Percentiles rank a stretch among this genome's conserved stretches.
Conservation (phyloP, 108 stramenopile species). For the Seminavis robusta region DNA sequence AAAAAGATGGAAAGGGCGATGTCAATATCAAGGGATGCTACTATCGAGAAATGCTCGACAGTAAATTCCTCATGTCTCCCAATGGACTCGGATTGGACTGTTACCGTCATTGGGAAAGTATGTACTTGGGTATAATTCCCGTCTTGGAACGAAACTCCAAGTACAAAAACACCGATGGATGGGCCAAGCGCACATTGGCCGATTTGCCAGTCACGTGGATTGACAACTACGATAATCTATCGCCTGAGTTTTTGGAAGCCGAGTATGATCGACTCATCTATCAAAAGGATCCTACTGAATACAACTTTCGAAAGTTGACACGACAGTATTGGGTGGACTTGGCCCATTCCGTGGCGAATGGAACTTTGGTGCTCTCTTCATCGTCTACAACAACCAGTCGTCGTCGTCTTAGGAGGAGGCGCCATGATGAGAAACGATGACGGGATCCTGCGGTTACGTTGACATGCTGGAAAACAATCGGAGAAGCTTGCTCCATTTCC, state of each 20-base stretch:
- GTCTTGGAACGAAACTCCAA: slow-evolving; percentile 43
- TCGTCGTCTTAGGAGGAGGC: too few relatives aligned
- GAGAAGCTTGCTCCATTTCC: too few relatives aligned
- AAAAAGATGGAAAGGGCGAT: too few relatives aligned
- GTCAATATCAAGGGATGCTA: too few relatives aligned
- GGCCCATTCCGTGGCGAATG: too few relatives aligned
- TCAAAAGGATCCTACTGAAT: slow-evolving; percentile 12
- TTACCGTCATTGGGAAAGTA: slow-evolving; percentile 49
- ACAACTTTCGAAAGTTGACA: slow-evolving; percentile 41
- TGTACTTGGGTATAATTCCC: slow-evolving; percentile 40
- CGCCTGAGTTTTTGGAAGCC: slow-evolving; percentile 34
- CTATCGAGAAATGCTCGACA: too few relatives aligned
- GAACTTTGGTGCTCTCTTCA: too few relatives aligned
- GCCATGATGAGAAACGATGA: too few relatives aligned
- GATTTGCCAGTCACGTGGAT: slow-evolving; percentile 48
- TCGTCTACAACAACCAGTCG: too few relatives aligned
- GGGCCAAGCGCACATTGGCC: slow-evolving; percentile 30
- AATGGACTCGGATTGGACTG: slow-evolving; percentile 54
- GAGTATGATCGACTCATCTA: slow-evolving; percentile 38
- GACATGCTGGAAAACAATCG: too few relatives aligned
- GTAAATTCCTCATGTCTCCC: slow-evolving; percentile 50
- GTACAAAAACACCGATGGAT: slow-evolving; percentile 42
- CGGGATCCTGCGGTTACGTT: too few relatives aligned
- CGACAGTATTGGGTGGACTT: slow-evolving; percentile 40
- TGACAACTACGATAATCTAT: slow-evolving; percentile 30